Evolutionary conservation across 2,329 filamentous ascomycete species (phyloP).

Genomic region (Pochonia chlamydosporia): DNA sequence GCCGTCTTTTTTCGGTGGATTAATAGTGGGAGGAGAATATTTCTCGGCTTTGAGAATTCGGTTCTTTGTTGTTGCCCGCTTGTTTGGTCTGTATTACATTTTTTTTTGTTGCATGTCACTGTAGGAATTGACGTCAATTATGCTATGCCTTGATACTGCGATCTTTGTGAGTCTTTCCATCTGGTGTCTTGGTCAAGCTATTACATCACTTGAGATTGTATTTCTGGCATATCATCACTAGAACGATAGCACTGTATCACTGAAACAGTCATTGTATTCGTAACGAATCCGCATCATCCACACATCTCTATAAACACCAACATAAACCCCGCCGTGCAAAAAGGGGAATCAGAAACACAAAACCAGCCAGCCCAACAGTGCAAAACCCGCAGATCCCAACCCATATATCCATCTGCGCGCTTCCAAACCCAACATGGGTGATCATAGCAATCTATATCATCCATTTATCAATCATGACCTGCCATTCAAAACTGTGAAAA

Average conservation of each 20-base stretch:
- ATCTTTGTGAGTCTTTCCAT: too few relatives aligned
- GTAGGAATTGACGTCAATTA: background rate
- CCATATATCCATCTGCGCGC: background rate
- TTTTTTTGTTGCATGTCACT: background rate
- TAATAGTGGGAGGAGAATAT: background rate
- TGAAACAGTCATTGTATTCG: too few relatives aligned
- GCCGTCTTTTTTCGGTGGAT: background rate
- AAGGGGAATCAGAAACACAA: background rate
- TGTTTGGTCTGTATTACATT: background rate
- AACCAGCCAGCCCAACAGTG: background rate
- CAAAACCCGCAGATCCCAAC: background rate
- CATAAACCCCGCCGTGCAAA: background rate
- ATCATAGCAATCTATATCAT: too few relatives aligned
- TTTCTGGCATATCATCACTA: background rate
- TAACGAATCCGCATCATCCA: too few relatives aligned
- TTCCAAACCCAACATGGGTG: too few relatives aligned
- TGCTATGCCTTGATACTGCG: background rate
- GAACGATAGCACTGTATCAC: background rate
- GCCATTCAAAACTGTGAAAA: background rate
- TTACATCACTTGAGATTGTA: background rate
- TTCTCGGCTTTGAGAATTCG: background rate
- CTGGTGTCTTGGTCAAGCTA: background rate
- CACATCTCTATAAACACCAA: background rate
- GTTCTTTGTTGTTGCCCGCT: background rate
- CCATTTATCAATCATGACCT: background rate